Conservation (phyloP, 257 asterid species). For the Nicotiana attenuata region DNA sequence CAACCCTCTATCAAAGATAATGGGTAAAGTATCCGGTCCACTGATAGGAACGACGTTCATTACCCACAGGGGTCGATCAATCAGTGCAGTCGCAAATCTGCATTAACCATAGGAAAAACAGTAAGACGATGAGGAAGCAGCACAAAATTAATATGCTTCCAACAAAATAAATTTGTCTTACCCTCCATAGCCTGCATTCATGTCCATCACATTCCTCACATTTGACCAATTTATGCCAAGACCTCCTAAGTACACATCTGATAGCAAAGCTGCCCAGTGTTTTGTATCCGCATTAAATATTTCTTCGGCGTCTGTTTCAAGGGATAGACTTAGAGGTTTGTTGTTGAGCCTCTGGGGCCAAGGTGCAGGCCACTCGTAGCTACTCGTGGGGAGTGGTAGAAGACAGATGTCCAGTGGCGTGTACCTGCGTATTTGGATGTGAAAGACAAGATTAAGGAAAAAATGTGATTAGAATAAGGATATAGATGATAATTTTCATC, state of each 20-base stretch:
- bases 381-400: conserved; percentile 31
- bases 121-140: background rate
- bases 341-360: conserved; percentile 83
- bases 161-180: conserved; percentile 26
- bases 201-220: conserved; percentile 84
- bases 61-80: conserved; percentile 67
- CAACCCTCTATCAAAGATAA: conserved; percentile 84
- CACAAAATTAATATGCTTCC: background rate
- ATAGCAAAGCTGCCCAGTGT: conserved; percentile 84
- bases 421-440: conserved; percentile 47
- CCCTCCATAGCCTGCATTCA: conserved; percentile 98
- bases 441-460: background rate
- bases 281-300: conserved; percentile 55
- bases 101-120: conserved; percentile 1
- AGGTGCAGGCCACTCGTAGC: conserved; percentile 61
- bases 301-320: conserved; percentile 51
- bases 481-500: background rate
- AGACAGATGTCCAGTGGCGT: conserved; percentile 71
- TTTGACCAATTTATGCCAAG: conserved; percentile 66
- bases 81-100: conserved; percentile 89
- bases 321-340: conserved; percentile 56
- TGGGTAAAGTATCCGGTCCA: conserved; percentile 61
- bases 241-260: conserved; percentile 70
- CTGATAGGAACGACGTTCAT: conserved; percentile 80
- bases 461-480: background rate